A percentile compares a stretch with the other conserved stretches of the same genome.
These are phyloP conservation scores for Purpureocillium takamizusanense DNA, from an alignment of 2,329 filamentous ascomycete genomes.

Conservation along the genomic window DNA sequence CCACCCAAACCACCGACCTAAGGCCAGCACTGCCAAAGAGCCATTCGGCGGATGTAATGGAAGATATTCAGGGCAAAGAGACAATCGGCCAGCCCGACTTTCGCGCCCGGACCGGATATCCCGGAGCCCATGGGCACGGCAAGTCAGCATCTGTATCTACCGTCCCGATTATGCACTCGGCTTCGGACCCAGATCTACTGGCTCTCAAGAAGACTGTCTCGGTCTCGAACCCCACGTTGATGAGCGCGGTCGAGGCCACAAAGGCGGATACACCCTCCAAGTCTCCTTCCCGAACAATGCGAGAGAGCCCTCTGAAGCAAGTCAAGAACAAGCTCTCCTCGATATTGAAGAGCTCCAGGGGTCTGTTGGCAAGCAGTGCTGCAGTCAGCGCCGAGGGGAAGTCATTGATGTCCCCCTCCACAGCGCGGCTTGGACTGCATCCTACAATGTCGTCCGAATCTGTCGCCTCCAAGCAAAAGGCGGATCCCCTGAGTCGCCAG, in stretches of 20 bases:
- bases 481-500: conserved; percentile 12
- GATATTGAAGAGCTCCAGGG: conserved; percentile 79
- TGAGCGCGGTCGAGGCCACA: conserved; percentile 34
- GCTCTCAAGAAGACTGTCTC: conserved; percentile 52
- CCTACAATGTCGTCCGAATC: conserved; percentile 39
- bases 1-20: conserved; percentile 16
- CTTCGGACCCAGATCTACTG: conserved; percentile 11
- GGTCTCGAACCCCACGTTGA: conserved; percentile 45
- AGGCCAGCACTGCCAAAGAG: conserved; percentile 50
- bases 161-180: conserved; percentile 23
- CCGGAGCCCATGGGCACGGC: conserved; percentile 25
- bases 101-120: not conserved
- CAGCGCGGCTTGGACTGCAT: conserved; percentile 34
- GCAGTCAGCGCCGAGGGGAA: conserved; percentile 55
- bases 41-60: conserved; percentile 52
- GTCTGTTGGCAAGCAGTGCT: conserved; percentile 71
- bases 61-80: conserved; percentile 40
- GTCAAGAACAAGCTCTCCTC: conserved; percentile 91
- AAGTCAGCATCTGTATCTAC: conserved; percentile 58
- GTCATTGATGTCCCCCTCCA: conserved; percentile 45
- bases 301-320: conserved; percentile 78
- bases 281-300: conserved; percentile 45
- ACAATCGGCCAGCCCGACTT: conserved; percentile 36
- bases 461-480: conserved; percentile 20
- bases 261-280: conserved; percentile 41